These are phyloP conservation scores for Penicillium roqueforti DNA, from an alignment of 495 filamentous ascomycete genomes.

Conservation along the genomic window DNA sequence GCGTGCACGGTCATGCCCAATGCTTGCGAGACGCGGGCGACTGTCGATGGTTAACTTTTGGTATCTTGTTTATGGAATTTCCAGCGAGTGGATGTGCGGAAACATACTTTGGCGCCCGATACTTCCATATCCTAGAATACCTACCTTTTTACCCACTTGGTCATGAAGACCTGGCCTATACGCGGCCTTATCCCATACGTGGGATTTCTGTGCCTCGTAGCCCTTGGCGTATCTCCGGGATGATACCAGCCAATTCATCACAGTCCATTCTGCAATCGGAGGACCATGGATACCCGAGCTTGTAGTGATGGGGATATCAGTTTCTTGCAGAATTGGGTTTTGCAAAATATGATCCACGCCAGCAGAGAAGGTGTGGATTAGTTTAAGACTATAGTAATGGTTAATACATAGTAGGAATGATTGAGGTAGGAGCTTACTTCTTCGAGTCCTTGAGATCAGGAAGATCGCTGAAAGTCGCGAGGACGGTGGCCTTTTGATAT, in stretches of 20 bases:
- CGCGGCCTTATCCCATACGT: conserved; percentile 29
- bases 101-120: conserved; percentile 66
- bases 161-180: conserved; percentile 37
- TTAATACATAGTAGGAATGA: not conserved
- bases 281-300: conserved; percentile 77
- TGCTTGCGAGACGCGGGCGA: conserved; percentile 62
- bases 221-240: conserved; percentile 49
- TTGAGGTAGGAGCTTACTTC: not conserved
- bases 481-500: conserved; percentile 59
- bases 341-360: conserved; percentile 65
- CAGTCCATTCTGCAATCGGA: conserved; percentile 76
- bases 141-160: conserved; percentile 54
- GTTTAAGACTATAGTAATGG: conserved; percentile 49
- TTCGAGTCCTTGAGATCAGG: conserved; percentile 34
- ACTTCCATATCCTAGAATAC: conserved; percentile 79
- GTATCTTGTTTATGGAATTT: not conserved
- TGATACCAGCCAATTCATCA: conserved; percentile 53
- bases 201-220: conserved; percentile 44
- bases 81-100: not conserved
- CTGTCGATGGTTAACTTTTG: conserved; percentile 17
- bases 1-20: conserved; percentile 80
- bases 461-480: conserved; percentile 55
- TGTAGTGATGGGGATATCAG: conserved; percentile 62
- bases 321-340: conserved; percentile 60
- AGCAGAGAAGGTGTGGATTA: conserved; percentile 73